Evolutionary conservation across 768 basidiomycete genomes (phyloP), one percentile per base, ranked within the genome.

Genomic region (Termitomyces sp.): DNA sequence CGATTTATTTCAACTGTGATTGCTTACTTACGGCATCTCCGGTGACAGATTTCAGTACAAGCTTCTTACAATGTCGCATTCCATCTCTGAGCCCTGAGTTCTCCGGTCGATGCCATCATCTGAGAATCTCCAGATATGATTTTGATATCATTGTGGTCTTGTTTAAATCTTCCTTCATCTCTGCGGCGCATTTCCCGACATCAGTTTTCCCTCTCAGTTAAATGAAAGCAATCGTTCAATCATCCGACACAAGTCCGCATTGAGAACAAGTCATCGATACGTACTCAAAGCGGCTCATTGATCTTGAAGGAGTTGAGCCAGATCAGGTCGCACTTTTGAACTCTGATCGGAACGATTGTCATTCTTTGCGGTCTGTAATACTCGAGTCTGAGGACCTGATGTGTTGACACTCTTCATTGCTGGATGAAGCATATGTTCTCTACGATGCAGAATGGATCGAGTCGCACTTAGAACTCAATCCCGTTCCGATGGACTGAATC

Each of bases 401-500:
- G 35, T 24, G 50, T 36, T 24, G 36, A 42, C 26, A n/a, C 38
- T n/a, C 49, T 51, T 5, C n/a, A 40, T 28, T 9, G 35, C 18
- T 12, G 18, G 52, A 30, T 28, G 52, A 14, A 28, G 38, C 38
- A n/a, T 26, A 6, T 40, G 50, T 10, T 46, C 22, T 46, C 32
- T 35, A 33, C 40, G n/a, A 26, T 28, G 22, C n/a, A 10, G 5
- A 38, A 26, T 18, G 10, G 38, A 52, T 38, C 10, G 36, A 28
- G 26, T 53, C 38, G 28, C 18, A 42, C 26, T 26, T 13, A 18
- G 9, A 42, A 53, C 38, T 24, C 24, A 8, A 44, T 42, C 47
- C 33, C 50, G 53, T 60, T 48, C 52, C 51, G 58, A 57, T 63
- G 54, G 30, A 52, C 36, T 30, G 26, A 18, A 59, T 30, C 48